phyloP scores from a whole-genome alignment of 192 early-diverging fungal species.

The Coemansia biformis region DNA sequence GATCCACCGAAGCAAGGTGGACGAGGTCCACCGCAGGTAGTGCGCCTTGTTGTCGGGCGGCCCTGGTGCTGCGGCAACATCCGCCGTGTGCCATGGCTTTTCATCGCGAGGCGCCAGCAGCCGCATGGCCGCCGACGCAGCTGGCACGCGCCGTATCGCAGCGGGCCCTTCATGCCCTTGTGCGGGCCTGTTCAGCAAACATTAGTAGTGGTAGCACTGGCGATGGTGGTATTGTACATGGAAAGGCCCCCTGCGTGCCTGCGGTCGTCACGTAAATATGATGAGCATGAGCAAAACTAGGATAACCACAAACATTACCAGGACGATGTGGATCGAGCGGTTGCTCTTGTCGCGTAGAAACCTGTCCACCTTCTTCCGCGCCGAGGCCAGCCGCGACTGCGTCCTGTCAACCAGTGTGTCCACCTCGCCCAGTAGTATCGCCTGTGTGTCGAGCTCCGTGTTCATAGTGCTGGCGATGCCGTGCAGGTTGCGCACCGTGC shows the following conservation, averaged over 20 bases:
- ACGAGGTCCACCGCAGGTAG: slow-evolving; percentile 49
- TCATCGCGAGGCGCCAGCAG: too few species aligned
- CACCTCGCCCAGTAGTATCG: slow-evolving; percentile 45
- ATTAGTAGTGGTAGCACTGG: too few species aligned
- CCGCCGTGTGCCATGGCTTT: too few species aligned
- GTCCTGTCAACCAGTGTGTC: slow-evolving; percentile 33
- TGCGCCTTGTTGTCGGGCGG: too few species aligned
- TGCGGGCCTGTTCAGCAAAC: too few species aligned
- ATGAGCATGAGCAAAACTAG: slow-evolving; percentile 44
- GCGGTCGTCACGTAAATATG: slow-evolving; percentile 47
- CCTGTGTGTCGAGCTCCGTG: slow-evolving; percentile 48
- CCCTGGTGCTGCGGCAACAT: neutral
- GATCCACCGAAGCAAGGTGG: slow-evolving; percentile 70
- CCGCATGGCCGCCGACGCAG: too few species aligned
- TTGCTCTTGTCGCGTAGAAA: slow-evolving; percentile 44
- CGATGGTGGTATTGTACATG: too few species aligned
- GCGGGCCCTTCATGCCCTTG: too few species aligned
- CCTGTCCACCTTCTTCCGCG: slow-evolving; percentile 33
- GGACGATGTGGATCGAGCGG: slow-evolving; percentile 35
- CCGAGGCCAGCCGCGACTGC: slow-evolving; percentile 27
- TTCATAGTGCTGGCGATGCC: slow-evolving; percentile 50
- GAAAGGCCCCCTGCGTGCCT: too few species aligned
- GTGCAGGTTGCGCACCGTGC: slow-evolving; percentile 48
- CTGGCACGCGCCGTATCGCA: too few species aligned
- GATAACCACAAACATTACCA: slow-evolving; percentile 40